Base-by-base conservation (phyloP, 2,329 filamentous ascomycete species). In the Fusarium sp. region DNA sequence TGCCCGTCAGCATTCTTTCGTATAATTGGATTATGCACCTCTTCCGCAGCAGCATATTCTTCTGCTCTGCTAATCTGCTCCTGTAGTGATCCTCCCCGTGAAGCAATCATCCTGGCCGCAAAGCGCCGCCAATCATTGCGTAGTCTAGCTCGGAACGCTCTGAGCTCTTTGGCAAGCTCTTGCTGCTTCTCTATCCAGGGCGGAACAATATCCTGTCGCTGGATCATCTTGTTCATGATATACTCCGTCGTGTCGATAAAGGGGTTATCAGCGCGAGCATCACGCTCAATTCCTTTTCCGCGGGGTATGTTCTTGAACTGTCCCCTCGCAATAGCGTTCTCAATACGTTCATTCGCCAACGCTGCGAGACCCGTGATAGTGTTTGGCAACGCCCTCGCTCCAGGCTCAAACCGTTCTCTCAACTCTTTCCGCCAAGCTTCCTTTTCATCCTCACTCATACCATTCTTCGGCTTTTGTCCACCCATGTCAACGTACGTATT, bases 111-210 rank as follows among this genome's bases (percentile, higher is more conserved):
- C 49, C 93, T 84, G 2, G 93, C 90, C 8, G 92, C 93, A 79
- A 97, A 93, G 35, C 94, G 86, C 76, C 88, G 90, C 95, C 95
- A 98, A 72, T 97, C 93, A 39, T 85, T 88, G 35, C 94, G 85
- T 64, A 98, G 76, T n/a, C 93, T 84, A 4, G 84, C 81, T 4
- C 96, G 87, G 76, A 99, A 98, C 2, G 85, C 84, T 15, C 84
- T 86, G 2, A 90, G 86, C 1, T 92, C 87, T 63, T 88, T 89
- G 13, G 89, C 86, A 8, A 98, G 83, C 74, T 98, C 94, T 77
- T 98, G 95, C 78, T 99, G 96, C 81, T 98, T 98, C 80, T 99
- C 96, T 63, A 99, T 98, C 96, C 96, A 99, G 0, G 95, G 95
- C 2, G 96, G 96, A 1, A 97, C 93, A 63, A 98, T 93, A 21